These are phyloP conservation scores for Escallonia rubra DNA, from an alignment of 129 eudicot genomes.

Conservation along the genomic window DNA sequence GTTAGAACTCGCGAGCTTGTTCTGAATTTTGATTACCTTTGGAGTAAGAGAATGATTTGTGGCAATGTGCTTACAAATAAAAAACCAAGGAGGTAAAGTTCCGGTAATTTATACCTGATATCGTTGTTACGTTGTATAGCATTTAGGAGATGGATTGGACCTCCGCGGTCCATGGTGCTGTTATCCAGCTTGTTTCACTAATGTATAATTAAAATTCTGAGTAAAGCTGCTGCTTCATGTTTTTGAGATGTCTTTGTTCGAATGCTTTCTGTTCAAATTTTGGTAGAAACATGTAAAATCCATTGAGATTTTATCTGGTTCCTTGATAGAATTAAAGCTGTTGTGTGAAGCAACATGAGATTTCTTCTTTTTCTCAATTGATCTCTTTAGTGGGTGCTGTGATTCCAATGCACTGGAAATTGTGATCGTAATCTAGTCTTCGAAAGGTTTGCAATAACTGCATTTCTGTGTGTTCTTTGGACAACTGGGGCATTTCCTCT, in stretches of 20 bases:
- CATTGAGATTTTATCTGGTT: neutral
- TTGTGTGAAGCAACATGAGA: neutral
- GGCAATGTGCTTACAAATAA: neutral
- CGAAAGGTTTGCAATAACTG: too few species aligned
- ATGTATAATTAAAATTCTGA: neutral
- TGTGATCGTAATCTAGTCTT: too few species aligned
- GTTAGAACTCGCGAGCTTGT: conserved; percentile 5
- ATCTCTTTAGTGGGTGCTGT: neutral
- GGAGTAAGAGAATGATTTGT: neutral
- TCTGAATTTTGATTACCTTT: conserved; percentile 6
- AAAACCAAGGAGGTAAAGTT: neutral
- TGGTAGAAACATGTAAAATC: too few species aligned
- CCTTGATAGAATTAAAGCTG: neutral
- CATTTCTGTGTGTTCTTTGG: too few species aligned
- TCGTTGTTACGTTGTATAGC: conserved; percentile 12
- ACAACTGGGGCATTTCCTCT: too few species aligned
- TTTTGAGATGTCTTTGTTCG: neutral
- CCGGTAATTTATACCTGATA: conserved; percentile 1
- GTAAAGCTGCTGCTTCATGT: neutral
- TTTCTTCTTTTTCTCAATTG: neutral
- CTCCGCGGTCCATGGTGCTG: conserved; percentile 13
- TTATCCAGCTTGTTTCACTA: conserved; percentile 1
- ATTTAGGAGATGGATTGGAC: conserved; percentile 9
- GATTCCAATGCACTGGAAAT: too few species aligned
- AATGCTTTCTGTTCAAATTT: too few species aligned